Conservation (phyloP, 2,329 filamentous ascomycete genomes). For the Fusarium bulbicola region DNA sequence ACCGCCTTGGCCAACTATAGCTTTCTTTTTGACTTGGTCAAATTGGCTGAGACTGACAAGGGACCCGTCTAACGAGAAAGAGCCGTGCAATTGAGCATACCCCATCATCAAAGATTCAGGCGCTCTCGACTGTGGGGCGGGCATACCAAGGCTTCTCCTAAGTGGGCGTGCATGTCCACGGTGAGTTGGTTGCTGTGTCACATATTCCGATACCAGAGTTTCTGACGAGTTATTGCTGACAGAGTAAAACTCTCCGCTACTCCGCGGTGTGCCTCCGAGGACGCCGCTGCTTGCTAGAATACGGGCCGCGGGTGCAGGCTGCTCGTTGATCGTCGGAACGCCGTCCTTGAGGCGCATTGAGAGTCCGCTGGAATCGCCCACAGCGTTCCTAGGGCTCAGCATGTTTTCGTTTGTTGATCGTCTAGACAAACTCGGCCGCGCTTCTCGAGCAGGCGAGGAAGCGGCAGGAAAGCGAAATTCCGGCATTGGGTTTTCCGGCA, state of each 20-base stretch:
- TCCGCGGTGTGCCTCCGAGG: constrained; percentile 79
- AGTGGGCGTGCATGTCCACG: constrained; percentile 52
- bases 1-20: constrained; percentile 85
- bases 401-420: constrained; percentile 50
- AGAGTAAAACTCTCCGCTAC: constrained; percentile 94
- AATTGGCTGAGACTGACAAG: constrained; percentile 89
- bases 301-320: constrained; percentile 67
- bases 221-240: constrained; percentile 95
- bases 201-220: constrained; percentile 90
- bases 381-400: constrained; percentile 50
- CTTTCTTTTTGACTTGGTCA: constrained; percentile 95
- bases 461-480: constrained; percentile 67
- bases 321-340: constrained; percentile 64
- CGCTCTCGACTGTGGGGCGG: constrained; percentile 55
- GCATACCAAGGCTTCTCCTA: constrained; percentile 57
- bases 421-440: constrained; percentile 41
- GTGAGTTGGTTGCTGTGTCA: constrained; percentile 60
- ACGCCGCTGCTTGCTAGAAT: constrained; percentile 82
- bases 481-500: constrained; percentile 56
- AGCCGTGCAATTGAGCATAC: constrained; percentile 92
- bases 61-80: constrained; percentile 90
- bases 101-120: constrained; percentile 96
- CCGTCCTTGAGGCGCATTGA: constrained; percentile 54
- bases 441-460: constrained; percentile 52
- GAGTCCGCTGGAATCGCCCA: constrained; percentile 49